phyloP scores from a whole-genome alignment of 805 yeast species.

The Huiozyma naganishii region DNA sequence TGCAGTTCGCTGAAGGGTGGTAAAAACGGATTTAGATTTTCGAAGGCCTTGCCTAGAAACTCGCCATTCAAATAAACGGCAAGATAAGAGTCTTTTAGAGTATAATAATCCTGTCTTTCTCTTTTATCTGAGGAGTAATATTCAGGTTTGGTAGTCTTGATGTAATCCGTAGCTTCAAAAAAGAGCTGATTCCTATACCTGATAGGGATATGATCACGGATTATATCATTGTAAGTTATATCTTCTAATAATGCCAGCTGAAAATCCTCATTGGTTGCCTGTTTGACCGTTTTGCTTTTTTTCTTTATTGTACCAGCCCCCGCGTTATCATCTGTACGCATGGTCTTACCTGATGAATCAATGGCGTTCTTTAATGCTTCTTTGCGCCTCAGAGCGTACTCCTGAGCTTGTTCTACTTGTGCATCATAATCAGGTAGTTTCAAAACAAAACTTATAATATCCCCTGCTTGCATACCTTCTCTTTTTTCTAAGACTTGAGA shows the following conservation, averaged over 20 bases:
- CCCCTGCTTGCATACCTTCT: slow-evolving; percentile 50
- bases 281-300: slow-evolving; percentile 6
- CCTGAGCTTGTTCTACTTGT: slow-evolving; percentile 34
- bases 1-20: slow-evolving; percentile 63
- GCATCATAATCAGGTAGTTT: slow-evolving; percentile 46
- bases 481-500: slow-evolving; percentile 38
- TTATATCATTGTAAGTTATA: slow-evolving; percentile 33
- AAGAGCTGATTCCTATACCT: slow-evolving; percentile 65
- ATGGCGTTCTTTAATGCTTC: slow-evolving; percentile 12
- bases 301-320: not conserved
- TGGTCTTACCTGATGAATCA: not conserved
- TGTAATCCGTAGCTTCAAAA: slow-evolving; percentile 70
- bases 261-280: slow-evolving; percentile 17
- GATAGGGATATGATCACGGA: slow-evolving; percentile 82
- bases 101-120: slow-evolving; percentile 32
- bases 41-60: slow-evolving; percentile 52
- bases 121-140: slow-evolving; percentile 23
- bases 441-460: slow-evolving; percentile 69
- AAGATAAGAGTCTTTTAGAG: slow-evolving; percentile 41
- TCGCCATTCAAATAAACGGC: slow-evolving; percentile 71
- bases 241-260: slow-evolving; percentile 22
- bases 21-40: slow-evolving; percentile 58
- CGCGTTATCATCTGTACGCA: not conserved
- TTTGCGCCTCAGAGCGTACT: slow-evolving; percentile 27
- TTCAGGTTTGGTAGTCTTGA: slow-evolving; percentile 26